Evolutionary conservation across 331 rosid genomes (phyloP), one percentile per base, ranked within the genome.

Genomic region (Quercus tomentella): DNA sequence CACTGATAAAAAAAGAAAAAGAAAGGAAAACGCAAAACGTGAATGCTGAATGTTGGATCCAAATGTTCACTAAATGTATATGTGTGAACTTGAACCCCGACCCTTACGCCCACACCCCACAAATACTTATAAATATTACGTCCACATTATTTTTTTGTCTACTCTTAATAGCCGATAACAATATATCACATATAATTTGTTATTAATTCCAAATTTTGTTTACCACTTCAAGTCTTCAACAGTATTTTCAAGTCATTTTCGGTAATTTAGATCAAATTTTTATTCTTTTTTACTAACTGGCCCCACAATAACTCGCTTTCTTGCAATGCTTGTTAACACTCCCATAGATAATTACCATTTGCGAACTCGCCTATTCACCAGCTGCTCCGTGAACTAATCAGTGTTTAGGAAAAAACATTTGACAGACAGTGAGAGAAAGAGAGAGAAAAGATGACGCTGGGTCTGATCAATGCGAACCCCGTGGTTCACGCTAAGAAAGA

Each of bases 401-500:
- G 31, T 28, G 25, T 23, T 60, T 15, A 9, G 21, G 20, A 2
- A 2, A 33, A 66, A 20, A 1, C 52, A 18, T 8, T 41, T 41
- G 45, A 41, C 45, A 41, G 45, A 8, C 45, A 2, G 45, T 41
- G 14, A 30, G 43, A 31, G 43, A 65, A 6, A 18, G 9, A 6
- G 61, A 37, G 71, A 58, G 33, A 22, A 81, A 74, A 12, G 84
- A 95, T 95, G 99, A 95, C 99, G 74, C 87, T 95, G 79, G 99
- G 99, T 80, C 87, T 95, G 76, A 95, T 88, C 86, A 95, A 95
- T 84, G 99, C 99, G 5, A 95, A 95, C 70, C 99, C 99, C 0
- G 92, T 95, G 7, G 99, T 95, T 82, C 98, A 91, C 83, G 98
- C 96, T 52, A 95, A 95, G 91, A 96, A 93, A 70, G 97, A 91